Evolutionary conservation across 2,329 filamentous ascomycete species (phyloP), one percentile per base, ranked within the genome.

Genomic region (Xylariaceae sp.): DNA sequence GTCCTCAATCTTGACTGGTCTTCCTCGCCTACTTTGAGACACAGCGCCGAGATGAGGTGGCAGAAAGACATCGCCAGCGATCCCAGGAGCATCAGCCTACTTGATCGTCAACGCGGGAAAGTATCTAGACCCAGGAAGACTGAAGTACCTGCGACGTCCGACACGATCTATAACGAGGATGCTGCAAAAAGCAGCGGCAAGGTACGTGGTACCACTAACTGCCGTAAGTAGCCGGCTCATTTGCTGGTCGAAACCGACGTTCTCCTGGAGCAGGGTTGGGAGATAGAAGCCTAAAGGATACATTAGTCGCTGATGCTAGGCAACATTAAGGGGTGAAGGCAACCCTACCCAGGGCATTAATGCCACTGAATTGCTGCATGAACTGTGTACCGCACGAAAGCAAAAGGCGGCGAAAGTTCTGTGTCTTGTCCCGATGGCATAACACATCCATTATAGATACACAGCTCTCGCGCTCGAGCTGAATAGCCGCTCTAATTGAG

Each of bases 141-240:
- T 40, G n/a, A n/a, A n/a, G n/a, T 60, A 73, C 74, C 75, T 76
- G 48, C 75, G 68, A 5, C 75, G 67, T 4, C 75, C 75, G n/a
- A 76, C 62, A 1, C 67, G 67, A 52, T 77, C 75, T 56, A 77
- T 74, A 7, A 77, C 63, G n/a, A 74, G 42, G 1, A 77, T 58
- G 51, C 74, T 74, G 9, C 67, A 65, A 29, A 75, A 72, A 0
- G 73, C 74, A 1, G 72, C 67, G 1, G 68, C 54, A 0, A 77
- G 64, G 46, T 78, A 77, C 4, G 76, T 60, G 1, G 74, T 77
- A 42, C 70, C 71, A 49, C 65, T 87, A 54, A 81, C 79, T 2
- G 81, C 84, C 1, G 83, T 79, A 18, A 87, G 73, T 0, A 87
- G 70, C 3, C 83, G 75, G 2, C 81, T 78, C 64, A 80, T 76